Evolutionary conservation across 495 filamentous ascomycete genomes (phyloP), one percentile per base, ranked within the genome.

Genomic region (Oleoguttula mirabilis): DNA sequence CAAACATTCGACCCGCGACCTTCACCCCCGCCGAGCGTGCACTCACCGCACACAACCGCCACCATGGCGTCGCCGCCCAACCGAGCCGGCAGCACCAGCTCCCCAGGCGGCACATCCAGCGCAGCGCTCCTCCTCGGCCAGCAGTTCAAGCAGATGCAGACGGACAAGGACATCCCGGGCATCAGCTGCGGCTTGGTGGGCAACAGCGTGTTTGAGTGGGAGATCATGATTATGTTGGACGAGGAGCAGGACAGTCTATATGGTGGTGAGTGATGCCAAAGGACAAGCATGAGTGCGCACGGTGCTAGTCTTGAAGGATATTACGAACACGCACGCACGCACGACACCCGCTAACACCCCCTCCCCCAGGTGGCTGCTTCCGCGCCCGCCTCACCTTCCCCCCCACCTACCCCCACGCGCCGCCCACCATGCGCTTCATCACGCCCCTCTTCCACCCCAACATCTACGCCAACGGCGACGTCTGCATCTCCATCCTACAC

Each of bases 141-240:
- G 15, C 92, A 98, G 64, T 72, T 96, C 31, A 90, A 90, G 66
- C 76, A 87, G 51, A 94, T 98, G 76, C 85, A 95, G 61, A 78
- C 72, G 12, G 82, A 84, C 54, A 87, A 84, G 55, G 84, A 93
- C 62, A 80, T 95, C 22, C 84, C 86, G 0, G 90, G 87, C 27
- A 94, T 98, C 54, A 93, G 85, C 49, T 90, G 82, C 57, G 90
- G 90, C 1, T 68, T 98, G 22, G 77, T 90, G 19, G 76, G 78
- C 53, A 79, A 69, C 66, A 95, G 93, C 57, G 80, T 96, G n/a
- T 95, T 94, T 50, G 82, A 95, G 67, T 98, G 90, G 90, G 88
- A 96, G 60, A 86, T 98, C 12, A 94, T 94, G 82, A 73, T 98
- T 24, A 98, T 98, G 90, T 90, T 98, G 54, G 83, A 72, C 22